Base-by-base conservation (phyloP, 495 filamentous ascomycete genomes). In the Xylaria telfairii region DNA sequence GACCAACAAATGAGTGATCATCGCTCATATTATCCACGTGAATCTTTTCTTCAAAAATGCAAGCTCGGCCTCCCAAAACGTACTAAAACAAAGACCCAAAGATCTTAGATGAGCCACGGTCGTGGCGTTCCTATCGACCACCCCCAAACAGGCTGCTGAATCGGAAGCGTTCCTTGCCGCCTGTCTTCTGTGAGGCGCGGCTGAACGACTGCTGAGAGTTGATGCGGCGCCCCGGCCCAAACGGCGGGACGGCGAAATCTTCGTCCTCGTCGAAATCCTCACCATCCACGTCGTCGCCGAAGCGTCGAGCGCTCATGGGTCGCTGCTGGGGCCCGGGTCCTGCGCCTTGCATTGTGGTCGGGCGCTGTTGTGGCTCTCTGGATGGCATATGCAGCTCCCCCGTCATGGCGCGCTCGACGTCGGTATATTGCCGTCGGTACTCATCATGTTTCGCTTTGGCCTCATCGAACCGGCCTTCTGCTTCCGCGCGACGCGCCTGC, bases 151-250 rank as follows among this genome's bases (percentile, higher is more conserved):
- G 47, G 63, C n/a, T 67, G 46, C 76, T 78, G 47, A 78, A 78
- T 0, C 76, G 74, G 59, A 78, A 78, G 6, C 74, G 74, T n/a
- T 75, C 72, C 21, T 75, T 75, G 17, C 64, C 53, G 28, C 37
- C 69, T 47, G 71, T 64, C 71, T 77, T 76, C 49, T 77, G 76
- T 19, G 76, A 78, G 2, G 67, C 62, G 24, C 75, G 71, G 4
- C 76, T 72, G 41, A 78, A 78, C 2, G 76, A 78, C 63, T 78
- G 76, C 67, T 78, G 76, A n/a, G 76, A 78, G 47, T 74, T 76
- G 68, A 78, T 75, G 60, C 76, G 76, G 10, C 75, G 69, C 17
- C 74, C 70, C 12, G 76, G 65, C 2, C 71, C 72, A 28, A 69
- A 73, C 30, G 76, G 73, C 4, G 75, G 76, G 41, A 26, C 66